phyloP scores from a whole-genome alignment of 352 stramenopile genomes.

The Globisporangium barbulae region DNA sequence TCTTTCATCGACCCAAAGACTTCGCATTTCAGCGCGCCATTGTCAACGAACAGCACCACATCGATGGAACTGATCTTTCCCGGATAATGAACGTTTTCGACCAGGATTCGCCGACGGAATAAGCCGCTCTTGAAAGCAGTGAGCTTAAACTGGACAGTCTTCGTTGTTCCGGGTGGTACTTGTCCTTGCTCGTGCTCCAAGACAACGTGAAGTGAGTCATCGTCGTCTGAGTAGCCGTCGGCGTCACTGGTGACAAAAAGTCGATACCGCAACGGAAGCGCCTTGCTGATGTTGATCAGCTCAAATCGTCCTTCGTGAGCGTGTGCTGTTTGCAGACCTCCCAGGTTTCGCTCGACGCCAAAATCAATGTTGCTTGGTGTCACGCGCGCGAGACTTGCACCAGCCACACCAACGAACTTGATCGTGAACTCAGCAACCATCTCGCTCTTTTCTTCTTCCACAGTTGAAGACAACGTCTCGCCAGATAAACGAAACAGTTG shows the following conservation, averaged over 20 bases:
- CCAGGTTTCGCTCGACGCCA: constrained; percentile 67
- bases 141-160: constrained; percentile 55
- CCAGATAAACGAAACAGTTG: constrained; percentile 58
- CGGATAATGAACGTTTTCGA: constrained; percentile 83
- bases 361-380: constrained; percentile 70
- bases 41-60: constrained; percentile 82
- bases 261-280: constrained; percentile 68
- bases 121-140: constrained; percentile 70
- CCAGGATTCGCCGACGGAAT: constrained; percentile 74
- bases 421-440: constrained; percentile 87
- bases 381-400: constrained; percentile 74
- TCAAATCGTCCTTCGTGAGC: constrained; percentile 73
- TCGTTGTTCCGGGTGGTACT: constrained; percentile 54
- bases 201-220: constrained; percentile 62
- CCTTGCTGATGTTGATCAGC: constrained; percentile 80
- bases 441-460: constrained; percentile 54
- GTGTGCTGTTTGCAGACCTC: constrained; percentile 34
- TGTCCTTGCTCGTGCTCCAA: constrained; percentile 73
- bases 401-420: constrained; percentile 84
- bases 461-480: not conserved
- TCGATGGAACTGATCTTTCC: constrained; percentile 78
- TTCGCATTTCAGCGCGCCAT: constrained; percentile 47
- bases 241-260: constrained; percentile 61
- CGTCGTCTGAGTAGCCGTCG: constrained; percentile 77
- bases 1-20: constrained; percentile 16